Conservation (phyloP, 805 yeast species). For the Zygotorulaspora sp. region DNA sequence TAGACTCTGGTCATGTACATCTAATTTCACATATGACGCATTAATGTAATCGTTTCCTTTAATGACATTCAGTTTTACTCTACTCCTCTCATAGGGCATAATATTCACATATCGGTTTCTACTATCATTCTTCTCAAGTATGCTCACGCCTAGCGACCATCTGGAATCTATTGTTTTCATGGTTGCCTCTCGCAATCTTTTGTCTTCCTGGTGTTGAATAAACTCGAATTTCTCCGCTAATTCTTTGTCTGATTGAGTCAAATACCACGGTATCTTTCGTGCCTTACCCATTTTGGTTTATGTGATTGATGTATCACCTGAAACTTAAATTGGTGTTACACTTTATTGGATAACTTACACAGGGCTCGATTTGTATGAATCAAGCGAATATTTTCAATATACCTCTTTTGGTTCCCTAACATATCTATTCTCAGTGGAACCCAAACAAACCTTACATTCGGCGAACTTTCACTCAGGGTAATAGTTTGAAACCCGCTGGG, state of each 20-base stretch:
- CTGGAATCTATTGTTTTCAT: conserved; percentile 24
- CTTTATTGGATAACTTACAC: background rate
- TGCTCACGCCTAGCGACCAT: conserved; percentile 33
- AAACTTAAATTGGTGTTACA: too few species aligned
- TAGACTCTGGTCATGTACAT: conserved; percentile 23
- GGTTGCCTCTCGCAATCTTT: conserved; percentile 37
- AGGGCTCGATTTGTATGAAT: too few species aligned
- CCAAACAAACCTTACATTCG: background rate
- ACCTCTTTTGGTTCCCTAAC: too few species aligned
- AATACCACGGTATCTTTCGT: conserved; percentile 23
- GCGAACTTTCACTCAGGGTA: too few species aligned
- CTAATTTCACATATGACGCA: conserved; percentile 60
- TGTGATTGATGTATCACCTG: too few species aligned
- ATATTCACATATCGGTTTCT: conserved; percentile 61
- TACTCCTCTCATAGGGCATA: conserved; percentile 58
- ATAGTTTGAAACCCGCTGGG: background rate
- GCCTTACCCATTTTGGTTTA: background rate
- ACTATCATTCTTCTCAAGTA: conserved; percentile 22
- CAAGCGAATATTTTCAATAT: too few species aligned
- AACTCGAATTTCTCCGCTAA: conserved; percentile 30
- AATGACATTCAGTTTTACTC: conserved; percentile 42
- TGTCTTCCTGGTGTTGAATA: conserved; percentile 38
- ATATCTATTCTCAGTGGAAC: too few species aligned
- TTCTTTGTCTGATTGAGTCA: conserved; percentile 26
- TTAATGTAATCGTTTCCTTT: conserved; percentile 64